Conservation (phyloP, 805 yeast genomes). For the Lachancea kluyveri region DNA sequence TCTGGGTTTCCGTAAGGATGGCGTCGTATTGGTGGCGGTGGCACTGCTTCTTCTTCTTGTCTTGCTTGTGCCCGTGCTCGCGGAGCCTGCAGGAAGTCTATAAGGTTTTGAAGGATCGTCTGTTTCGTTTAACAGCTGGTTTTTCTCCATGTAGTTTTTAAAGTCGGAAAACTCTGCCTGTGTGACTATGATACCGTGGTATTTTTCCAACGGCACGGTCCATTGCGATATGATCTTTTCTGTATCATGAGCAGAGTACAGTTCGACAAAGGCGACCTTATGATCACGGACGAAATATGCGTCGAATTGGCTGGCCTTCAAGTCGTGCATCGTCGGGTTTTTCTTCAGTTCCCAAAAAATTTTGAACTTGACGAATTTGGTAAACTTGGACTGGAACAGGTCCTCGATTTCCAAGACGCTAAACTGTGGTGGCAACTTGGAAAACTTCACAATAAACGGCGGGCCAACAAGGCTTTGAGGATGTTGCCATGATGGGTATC, state of each 20-base stretch:
- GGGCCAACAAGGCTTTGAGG: constrained; percentile 31
- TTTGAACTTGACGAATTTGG: constrained; percentile 52
- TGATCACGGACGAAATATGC: constrained; percentile 54
- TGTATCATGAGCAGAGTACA: constrained; percentile 37
- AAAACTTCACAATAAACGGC: constrained; percentile 60
- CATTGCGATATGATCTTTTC: constrained; percentile 30
- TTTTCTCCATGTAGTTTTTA: constrained; percentile 28
- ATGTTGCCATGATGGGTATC: constrained; percentile 10
- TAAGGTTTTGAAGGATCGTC: constrained; percentile 23
- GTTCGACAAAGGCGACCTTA: constrained; percentile 38
- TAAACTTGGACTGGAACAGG: constrained; percentile 56
- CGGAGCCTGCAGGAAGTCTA: background rate
- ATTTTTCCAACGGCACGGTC: constrained; percentile 30
- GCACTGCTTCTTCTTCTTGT: constrained; percentile 3
- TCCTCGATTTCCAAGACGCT: constrained; percentile 47
- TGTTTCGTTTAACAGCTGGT: constrained; percentile 19
- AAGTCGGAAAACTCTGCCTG: constrained; percentile 37
- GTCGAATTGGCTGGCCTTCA: constrained; percentile 43
- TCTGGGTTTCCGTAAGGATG: constrained; percentile 10
- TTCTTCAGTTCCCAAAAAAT: constrained; percentile 53
- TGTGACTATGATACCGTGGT: constrained; percentile 31
- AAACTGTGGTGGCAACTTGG: constrained; percentile 52
- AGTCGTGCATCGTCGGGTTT: constrained; percentile 59
- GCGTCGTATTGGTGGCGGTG: constrained; percentile 7
- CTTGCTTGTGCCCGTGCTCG: background rate